Conservation (phyloP, 169 alveolate species). For the Cryptosporidium ubiquitum region DNA sequence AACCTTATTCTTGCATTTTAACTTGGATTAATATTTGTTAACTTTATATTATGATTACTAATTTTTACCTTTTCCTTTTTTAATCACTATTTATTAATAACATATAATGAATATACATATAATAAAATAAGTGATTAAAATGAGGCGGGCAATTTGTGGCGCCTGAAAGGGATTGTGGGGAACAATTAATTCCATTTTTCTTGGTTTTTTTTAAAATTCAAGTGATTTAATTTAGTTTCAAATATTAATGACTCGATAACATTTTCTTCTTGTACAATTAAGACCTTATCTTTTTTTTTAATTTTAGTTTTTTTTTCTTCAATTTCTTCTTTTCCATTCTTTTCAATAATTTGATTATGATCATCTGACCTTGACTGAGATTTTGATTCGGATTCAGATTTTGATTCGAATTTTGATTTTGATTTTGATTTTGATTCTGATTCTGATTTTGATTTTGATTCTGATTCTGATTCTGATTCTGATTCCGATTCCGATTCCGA, state of each 20-base stretch:
- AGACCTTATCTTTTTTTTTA: not conserved
- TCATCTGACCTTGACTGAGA: too few relatives aligned
- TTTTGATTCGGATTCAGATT: not conserved
- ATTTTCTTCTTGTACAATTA: conserved; percentile 41
- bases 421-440: too few relatives aligned
- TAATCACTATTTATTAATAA: not conserved
- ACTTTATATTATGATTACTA: not conserved
- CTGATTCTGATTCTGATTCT: not conserved
- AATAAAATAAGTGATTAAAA: not conserved
- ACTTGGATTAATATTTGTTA: not conserved
- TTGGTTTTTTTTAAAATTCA: not conserved
- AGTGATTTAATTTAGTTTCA: conserved; percentile 11
- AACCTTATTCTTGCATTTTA: not conserved
- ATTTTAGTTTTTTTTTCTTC: not conserved
- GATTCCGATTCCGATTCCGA: not conserved
- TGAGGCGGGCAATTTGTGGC: not conserved
- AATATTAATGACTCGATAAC: conserved; percentile 38
- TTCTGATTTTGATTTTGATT: not conserved
- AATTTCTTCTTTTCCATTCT: not conserved
- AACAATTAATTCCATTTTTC: conserved; percentile 24
- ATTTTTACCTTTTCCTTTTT: not conserved
- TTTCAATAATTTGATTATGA: not conserved
- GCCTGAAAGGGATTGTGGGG: not conserved
- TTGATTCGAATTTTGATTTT: not conserved
- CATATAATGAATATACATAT: not conserved